These are phyloP conservation scores for Fraxinus pennsylvanica DNA, from an alignment of 257 asterid species.

Conservation along the genomic window DNA sequence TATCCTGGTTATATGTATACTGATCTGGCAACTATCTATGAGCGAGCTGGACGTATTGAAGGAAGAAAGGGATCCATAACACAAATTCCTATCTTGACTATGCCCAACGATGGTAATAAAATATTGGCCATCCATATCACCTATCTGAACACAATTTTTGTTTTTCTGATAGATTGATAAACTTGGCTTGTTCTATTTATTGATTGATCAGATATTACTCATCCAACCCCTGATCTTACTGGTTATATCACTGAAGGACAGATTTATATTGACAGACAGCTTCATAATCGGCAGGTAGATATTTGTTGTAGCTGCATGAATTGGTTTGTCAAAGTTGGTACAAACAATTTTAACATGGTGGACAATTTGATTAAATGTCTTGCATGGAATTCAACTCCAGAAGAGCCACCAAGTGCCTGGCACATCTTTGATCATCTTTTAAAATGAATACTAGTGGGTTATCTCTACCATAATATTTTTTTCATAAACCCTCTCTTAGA, in stretches of 20 bases:
- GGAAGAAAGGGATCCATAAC: slow-evolving; percentile 97
- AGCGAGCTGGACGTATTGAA: slow-evolving; percentile 99
- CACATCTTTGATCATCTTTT: background rate
- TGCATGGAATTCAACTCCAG: background rate
- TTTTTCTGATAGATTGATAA: background rate
- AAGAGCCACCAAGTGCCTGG: background rate
- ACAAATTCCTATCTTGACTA: slow-evolving; percentile 92
- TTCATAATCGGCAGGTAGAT: slow-evolving; percentile 61
- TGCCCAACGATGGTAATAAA: slow-evolving; percentile 92
- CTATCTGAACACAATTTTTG: background rate
- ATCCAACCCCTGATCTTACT: slow-evolving; percentile 99
- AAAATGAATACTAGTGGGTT: background rate
- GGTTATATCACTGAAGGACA: slow-evolving; percentile 99
- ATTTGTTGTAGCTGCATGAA: slow-evolving; percentile 13
- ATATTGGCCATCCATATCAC: background rate
- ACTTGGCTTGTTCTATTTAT: slow-evolving; percentile 11
- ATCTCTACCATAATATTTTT: background rate
- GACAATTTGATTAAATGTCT: slow-evolving; percentile 1
- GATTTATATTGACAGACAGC: slow-evolving; percentile 97
- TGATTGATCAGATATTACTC: slow-evolving; percentile 82
- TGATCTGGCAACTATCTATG: slow-evolving; percentile 95
- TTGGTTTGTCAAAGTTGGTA: slow-evolving; percentile 1
- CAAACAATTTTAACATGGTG: background rate
- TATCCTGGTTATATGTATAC: slow-evolving; percentile 90
- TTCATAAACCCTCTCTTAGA: background rate